Evolutionary conservation across 2,329 filamentous ascomycete genomes (phyloP).

Genomic region (Aciculosporium take): DNA sequence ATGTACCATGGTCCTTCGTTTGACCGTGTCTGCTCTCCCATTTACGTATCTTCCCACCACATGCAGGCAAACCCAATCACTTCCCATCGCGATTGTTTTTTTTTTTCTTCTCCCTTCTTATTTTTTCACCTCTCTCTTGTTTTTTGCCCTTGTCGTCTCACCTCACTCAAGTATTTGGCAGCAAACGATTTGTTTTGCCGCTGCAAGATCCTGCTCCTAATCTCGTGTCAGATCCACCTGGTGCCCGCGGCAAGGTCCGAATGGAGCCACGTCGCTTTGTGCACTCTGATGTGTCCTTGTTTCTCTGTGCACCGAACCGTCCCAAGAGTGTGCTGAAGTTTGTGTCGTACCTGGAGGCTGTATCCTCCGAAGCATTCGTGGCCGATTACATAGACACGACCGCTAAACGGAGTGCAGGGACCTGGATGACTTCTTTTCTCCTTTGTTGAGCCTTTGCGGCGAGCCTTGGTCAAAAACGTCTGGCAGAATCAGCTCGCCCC

Average conservation of each 20-base stretch:
- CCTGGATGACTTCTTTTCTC: too few relatives aligned
- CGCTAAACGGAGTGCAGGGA: background rate
- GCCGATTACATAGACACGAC: background rate
- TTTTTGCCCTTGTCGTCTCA: background rate
- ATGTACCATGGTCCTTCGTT: too few relatives aligned
- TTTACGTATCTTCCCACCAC: too few relatives aligned
- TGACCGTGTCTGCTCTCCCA: too few relatives aligned
- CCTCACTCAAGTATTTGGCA: background rate
- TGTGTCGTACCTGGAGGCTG: background rate
- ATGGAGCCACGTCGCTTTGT: conserved; percentile 6
- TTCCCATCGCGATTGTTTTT: too few relatives aligned
- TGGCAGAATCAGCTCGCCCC: conserved; percentile 2
- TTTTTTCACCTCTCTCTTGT: background rate
- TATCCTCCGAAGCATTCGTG: conserved; percentile 1
- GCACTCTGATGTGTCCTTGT: conserved; percentile 1
- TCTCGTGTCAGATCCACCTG: conserved; percentile 3
- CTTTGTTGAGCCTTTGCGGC: background rate
- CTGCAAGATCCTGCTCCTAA: background rate
- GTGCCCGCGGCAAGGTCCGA: conserved; percentile 5
- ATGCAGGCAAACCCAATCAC: too few relatives aligned
- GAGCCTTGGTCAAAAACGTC: background rate
- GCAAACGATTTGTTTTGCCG: background rate
- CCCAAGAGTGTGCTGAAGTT: background rate
- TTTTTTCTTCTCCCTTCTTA: background rate
- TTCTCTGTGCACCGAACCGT: background rate